Conservation (phyloP, 1,284 basidiomycete genomes). For the Peniophora sp. region DNA sequence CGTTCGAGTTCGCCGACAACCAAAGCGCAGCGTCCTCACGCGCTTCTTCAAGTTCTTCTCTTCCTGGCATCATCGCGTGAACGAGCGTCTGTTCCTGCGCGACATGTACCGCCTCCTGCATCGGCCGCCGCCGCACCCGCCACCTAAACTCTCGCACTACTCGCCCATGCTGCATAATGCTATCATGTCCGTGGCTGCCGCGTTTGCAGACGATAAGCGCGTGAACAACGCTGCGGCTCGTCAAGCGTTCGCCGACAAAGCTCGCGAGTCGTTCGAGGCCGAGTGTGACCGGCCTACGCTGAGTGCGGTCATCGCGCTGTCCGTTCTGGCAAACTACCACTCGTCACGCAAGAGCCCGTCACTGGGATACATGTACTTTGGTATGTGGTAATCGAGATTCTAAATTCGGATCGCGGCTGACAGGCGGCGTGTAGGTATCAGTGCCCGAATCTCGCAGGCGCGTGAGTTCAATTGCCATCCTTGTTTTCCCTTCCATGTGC, state of each 20-base stretch:
- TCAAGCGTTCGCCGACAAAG: slow-evolving; percentile 40
- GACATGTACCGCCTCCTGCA: slow-evolving; percentile 51
- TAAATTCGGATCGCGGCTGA: slow-evolving; percentile 2
- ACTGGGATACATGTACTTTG: slow-evolving; percentile 52
- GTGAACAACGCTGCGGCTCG: slow-evolving; percentile 39
- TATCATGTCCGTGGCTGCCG: slow-evolving; percentile 49
- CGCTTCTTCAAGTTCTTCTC: slow-evolving; percentile 55
- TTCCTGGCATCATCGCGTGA: slow-evolving; percentile 41
- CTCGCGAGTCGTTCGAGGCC: slow-evolving; percentile 45
- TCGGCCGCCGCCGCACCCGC: slow-evolving; percentile 33
- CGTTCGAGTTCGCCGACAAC: neutral
- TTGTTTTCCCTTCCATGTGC: neutral
- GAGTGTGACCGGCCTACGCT: slow-evolving; percentile 54
- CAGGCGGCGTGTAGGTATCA: slow-evolving; percentile 32
- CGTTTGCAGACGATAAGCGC: slow-evolving; percentile 48
- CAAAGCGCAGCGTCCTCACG: slow-evolving; percentile 34
- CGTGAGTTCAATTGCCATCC: slow-evolving; percentile 16
- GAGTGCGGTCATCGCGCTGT: slow-evolving; percentile 49
- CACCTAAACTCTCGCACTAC: slow-evolving; percentile 50
- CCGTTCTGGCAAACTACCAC: slow-evolving; percentile 51
- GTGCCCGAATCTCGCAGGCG: slow-evolving; percentile 37
- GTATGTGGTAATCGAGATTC: slow-evolving; percentile 19
- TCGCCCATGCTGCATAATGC: slow-evolving; percentile 68
- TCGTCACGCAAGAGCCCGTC: slow-evolving; percentile 48
- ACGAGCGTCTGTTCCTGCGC: slow-evolving; percentile 44